These are phyloP conservation scores for Seiridium cupressi DNA, from an alignment of 2,329 filamentous ascomycete genomes.

Conservation along the genomic window DNA sequence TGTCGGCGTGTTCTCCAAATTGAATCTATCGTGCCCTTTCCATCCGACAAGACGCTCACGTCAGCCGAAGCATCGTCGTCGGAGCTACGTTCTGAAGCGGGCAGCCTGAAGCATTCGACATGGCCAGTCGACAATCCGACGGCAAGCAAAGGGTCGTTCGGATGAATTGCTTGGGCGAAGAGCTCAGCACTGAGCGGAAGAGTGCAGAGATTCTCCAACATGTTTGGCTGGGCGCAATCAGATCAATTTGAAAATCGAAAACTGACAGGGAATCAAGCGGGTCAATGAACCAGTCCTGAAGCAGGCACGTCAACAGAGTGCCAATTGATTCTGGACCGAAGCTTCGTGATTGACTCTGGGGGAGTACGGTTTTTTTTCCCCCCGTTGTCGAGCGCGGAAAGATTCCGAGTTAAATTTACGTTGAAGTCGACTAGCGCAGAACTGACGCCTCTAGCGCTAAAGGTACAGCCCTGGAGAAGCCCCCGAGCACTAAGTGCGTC, in stretches of 20 bases:
- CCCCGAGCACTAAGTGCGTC: no score
- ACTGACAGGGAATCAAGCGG: not conserved
- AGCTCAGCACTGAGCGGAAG: constrained; percentile 83
- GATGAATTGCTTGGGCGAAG: constrained; percentile 86
- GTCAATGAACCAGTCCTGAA: no score
- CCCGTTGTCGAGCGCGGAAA: no score
- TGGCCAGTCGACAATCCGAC: constrained; percentile 84
- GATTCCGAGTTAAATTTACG: no score
- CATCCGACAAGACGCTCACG: constrained; percentile 52
- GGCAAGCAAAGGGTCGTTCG: constrained; percentile 77
- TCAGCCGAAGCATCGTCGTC: constrained; percentile 51
- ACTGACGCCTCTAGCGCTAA: no score
- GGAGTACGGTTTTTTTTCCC: no score
- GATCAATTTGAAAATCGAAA: not conserved
- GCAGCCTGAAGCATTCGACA: constrained; percentile 79
- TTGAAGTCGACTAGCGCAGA: no score
- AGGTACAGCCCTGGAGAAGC: no score
- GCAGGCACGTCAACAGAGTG: no score
- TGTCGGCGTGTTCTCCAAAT: constrained; percentile 86
- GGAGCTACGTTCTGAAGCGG: constrained; percentile 46
- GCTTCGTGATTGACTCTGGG: no score
- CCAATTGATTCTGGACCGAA: no score
- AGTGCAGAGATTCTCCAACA: constrained; percentile 92
- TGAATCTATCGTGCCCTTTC: constrained; percentile 75
- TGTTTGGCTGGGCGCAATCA: constrained; percentile 31